phyloP scores from a whole-genome alignment of 306 rosid genomes.

The Sesbania bispinosa region DNA sequence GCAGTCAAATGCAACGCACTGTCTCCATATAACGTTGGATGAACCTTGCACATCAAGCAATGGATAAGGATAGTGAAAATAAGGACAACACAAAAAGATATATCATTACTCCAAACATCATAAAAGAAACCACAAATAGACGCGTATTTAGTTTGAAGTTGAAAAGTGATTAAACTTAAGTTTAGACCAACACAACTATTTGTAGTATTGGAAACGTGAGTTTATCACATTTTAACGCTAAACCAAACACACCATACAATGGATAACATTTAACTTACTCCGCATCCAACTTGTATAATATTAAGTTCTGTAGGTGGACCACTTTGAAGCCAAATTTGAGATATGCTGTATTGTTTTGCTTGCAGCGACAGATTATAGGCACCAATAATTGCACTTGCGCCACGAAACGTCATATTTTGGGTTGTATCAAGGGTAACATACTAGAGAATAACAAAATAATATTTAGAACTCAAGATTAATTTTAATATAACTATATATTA shows the following conservation, averaged over 20 bases:
- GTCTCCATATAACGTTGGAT: not conserved
- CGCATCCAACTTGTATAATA: not conserved
- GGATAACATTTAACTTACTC: not conserved
- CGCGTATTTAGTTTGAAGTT: no score
- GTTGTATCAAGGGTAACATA: not conserved
- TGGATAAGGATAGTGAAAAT: not conserved
- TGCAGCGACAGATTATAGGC: not conserved
- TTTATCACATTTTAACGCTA: no score
- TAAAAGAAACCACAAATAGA: not conserved
- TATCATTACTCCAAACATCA: no score
- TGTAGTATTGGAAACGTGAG: no score
- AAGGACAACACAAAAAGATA: fast-evolving
- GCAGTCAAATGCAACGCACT: not conserved
- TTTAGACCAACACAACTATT: no score
- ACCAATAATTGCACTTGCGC: not conserved
- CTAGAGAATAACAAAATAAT: not conserved
- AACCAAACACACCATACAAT: no score
- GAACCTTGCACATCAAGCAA: not conserved
- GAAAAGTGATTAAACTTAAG: no score
- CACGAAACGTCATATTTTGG: not conserved
- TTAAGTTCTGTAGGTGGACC: not conserved
- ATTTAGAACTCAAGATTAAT: not conserved
- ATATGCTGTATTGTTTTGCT: not conserved
- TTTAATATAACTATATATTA: no score
- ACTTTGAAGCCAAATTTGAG: not conserved